Base-by-base conservation (phyloP, 257 asterid species). In the Buddleja alternifolia region DNA sequence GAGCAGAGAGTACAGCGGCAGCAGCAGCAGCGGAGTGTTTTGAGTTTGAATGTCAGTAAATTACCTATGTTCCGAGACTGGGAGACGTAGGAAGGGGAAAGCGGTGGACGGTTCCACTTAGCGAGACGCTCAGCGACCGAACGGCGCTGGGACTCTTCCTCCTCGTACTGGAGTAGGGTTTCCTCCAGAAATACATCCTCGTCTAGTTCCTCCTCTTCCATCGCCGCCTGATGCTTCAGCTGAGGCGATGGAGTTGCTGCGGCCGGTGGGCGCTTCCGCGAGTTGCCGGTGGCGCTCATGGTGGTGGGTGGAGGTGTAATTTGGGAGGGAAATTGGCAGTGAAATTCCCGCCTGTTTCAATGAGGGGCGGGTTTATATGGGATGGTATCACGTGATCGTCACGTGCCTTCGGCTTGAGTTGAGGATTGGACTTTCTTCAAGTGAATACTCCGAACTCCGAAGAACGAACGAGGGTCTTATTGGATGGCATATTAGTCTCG, bases 171-270 rank as follows among this genome's bases (percentile, higher is more conserved):
- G 42, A 93, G 86, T 64, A 87, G 84, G 80, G 90, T 83, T 83
- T 94, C 97, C 60, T 90, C 97, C 67, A 88, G 80, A 80, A 87
- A 90, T 7, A 88, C 81, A 60, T 94, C 99, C 75, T 91, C 99
- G 66, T 90, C 97, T 1, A 87, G 59, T 62, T 91, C 97, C 73
- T 94, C 99, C 15, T 89, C 97, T 58, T 87, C 97, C 77, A 74
- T 57, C 8, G 74, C n/a, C 3, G 86, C 87, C 14, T 81, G 96
- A 9, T 84, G 87, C 73, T 88, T 91, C 63, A 65, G 61, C 25
- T 82, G 92, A 29, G 90, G 95, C 2, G 84, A 69, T 39, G 89
- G 80, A 45, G 85, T 60, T 48, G 78, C 72, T 47, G 80, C 47
- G 78, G 37, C 4, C 32, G 80, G n/a, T 20, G 85, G 75, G 67